Evolutionary conservation across 257 asterid genomes (phyloP).

Genomic region (Craterostigma plantagineum): DNA sequence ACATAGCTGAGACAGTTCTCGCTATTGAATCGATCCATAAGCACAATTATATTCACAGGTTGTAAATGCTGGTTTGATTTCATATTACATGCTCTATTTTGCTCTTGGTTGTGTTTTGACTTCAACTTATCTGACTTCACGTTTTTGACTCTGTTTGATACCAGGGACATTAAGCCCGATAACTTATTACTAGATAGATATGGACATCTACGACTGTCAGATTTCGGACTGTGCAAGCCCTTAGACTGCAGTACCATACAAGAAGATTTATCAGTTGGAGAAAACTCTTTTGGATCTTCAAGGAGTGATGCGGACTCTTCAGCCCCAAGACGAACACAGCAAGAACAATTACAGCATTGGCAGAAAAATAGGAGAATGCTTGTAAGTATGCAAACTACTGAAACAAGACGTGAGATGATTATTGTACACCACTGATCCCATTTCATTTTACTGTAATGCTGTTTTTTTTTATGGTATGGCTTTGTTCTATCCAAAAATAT

Average conservation of each 20-base stretch:
- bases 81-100: conserved; percentile 6
- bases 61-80: conserved; percentile 15
- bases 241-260: conserved; percentile 71
- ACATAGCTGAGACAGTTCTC: conserved; percentile 74
- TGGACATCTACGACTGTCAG: conserved; percentile 84
- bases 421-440: conserved; percentile 5
- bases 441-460: neutral
- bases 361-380: conserved; percentile 94
- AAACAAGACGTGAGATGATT: conserved; percentile 8
- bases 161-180: conserved; percentile 94
- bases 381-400: conserved; percentile 28
- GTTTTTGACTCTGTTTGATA: conserved; percentile 10
- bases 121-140: conserved; percentile 18
- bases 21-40: conserved; percentile 88
- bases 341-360: conserved; percentile 94
- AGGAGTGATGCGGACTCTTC: conserved; percentile 28
- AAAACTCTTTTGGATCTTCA: conserved; percentile 27
- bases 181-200: conserved; percentile 79
- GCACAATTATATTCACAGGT: conserved; percentile 82
- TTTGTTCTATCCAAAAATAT: conserved; percentile 8
- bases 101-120: no score
- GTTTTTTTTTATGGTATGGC: conserved; percentile 12
- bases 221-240: conserved; percentile 95
- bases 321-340: conserved; percentile 79
- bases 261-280: conserved; percentile 68